Evolutionary conservation across 1,139 yeast genomes (phyloP), one percentile per base, ranked within the genome.

Genomic region (Debaryomyces subglobosus): DNA sequence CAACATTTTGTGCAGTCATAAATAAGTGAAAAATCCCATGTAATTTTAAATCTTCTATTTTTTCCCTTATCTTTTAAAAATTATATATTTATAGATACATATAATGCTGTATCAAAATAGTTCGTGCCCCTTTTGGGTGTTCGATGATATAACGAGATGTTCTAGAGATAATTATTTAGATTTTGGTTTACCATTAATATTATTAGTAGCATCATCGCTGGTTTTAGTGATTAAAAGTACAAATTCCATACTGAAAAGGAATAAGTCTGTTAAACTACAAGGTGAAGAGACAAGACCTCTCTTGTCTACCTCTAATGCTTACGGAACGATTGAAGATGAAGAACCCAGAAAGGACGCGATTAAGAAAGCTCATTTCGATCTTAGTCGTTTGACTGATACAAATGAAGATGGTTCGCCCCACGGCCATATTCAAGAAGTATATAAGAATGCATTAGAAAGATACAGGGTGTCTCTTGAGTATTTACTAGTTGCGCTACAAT

Each of bases 371-470:
- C 86, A 81, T 58, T 82, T 82, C 57, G 82, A 81, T 60, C 67
- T 82, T 44, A 58, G 70, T 12, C 67, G 72, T 34, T 62, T 81
- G 43, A 61, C 71, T 13, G 77, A 78, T 39, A 67, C 76, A 13
- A 70, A 70, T 49, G 76, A 67, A 18, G 82, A 82, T 58, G 89
- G 88, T 10, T 71, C 78, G 6, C 80, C 84, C n/a, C 81, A 78
- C 49, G 89, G 89, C 2, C 62, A 63, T 5, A 56, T 69, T 12
- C 63, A 71, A 46, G 59, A 69, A 24, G 72, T 83, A 3, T 68
- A 64, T 48, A 80, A 85, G 61, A 68, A 72, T 39, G 55, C 67
- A 3, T 53, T 51, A n/a, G 91, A 85, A 55, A 74, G 83, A 51
- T 53, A 77, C 29, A 72, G 82, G 56, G 79, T 84, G 5, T 62